Base-by-base conservation (phyloP, 169 alveolate genomes). In the Plasmodium falciparum region DNA sequence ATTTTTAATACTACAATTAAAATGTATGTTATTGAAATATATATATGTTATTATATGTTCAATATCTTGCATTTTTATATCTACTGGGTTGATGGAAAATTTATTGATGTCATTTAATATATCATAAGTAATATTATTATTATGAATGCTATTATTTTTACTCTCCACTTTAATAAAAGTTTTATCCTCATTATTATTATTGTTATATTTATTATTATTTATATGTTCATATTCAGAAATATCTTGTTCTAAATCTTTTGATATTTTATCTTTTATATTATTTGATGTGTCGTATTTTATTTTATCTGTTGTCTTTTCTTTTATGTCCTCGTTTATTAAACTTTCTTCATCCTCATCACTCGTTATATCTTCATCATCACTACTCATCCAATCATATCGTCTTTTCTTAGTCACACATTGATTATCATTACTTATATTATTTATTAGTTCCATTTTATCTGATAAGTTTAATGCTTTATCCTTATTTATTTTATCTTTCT, bases 311-410 rank as follows among this genome's bases (percentile, higher is more conserved):
- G 17, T 49, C 66, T 70, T 58, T 15, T 66, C 26, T 56, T 69
- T 83, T 5, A 13, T 24, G n/a, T 73, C 70, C n/a, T 22, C 58
- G 0, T 39, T 39, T 39, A 39, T 39, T 73, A 2, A n/a, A 15
- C 5, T 52, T 54, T 33, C 70, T 56, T 83, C 91, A 15, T 83
- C 91, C 1, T 83, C 91, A 6, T 69, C 83, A 50, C 85, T 69
- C 13, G 91, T 58, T 83, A 83, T 83, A 69, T 83, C 91, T 69
- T 83, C 91, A 70, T 83, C 91, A 45, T 83, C 91, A 15, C 91
- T 83, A 83, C 91, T 83, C 91, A 83, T 83, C 91, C 91, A 83
- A 13, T 83, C 91, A 61, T 83, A 83, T 56, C 91, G 54, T 22
- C 49, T 69, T 83, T 58, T 83, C 61, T 69, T 83, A 39, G 67